Conservation (phyloP, 257 asterid species). For the Leptodermis oblonga region DNA sequence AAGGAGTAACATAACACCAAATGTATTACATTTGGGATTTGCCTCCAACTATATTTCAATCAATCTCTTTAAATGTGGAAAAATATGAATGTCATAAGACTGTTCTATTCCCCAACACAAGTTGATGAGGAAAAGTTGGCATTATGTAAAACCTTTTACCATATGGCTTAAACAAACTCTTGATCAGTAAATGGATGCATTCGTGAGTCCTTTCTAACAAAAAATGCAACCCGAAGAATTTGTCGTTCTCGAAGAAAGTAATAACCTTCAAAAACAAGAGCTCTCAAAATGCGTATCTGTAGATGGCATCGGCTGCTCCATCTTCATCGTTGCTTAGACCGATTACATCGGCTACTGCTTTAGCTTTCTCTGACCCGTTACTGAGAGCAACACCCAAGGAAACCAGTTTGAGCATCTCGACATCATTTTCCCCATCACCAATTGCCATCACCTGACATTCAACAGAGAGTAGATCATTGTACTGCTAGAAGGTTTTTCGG, state of each 20-base stretch:
- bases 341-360: conserved; percentile 75
- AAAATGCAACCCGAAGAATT: not conserved
- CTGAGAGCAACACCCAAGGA: conserved; percentile 84
- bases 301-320: conserved; percentile 96
- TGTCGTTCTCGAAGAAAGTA: not conserved
- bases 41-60: not conserved
- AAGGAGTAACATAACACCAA: no score
- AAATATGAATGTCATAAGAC: not conserved
- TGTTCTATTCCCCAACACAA: not conserved
- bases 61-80: not conserved
- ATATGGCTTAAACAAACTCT: not conserved
- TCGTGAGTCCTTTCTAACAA: not conserved
- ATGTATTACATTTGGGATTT: not conserved
- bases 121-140: not conserved
- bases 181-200: not conserved
- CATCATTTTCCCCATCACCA: conserved; percentile 97
- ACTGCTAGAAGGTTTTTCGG: not conserved
- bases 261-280: not conserved
- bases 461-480: not conserved
- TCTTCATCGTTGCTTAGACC: conserved; percentile 93
- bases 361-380: conserved; percentile 90
- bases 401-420: conserved; percentile 94
- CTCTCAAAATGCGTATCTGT: conserved; percentile 75
- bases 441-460: conserved; percentile 77
- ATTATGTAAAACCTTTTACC: not conserved